Conservation (phyloP, 768 basidiomycete species). For the Suillus alpinus region DNA sequence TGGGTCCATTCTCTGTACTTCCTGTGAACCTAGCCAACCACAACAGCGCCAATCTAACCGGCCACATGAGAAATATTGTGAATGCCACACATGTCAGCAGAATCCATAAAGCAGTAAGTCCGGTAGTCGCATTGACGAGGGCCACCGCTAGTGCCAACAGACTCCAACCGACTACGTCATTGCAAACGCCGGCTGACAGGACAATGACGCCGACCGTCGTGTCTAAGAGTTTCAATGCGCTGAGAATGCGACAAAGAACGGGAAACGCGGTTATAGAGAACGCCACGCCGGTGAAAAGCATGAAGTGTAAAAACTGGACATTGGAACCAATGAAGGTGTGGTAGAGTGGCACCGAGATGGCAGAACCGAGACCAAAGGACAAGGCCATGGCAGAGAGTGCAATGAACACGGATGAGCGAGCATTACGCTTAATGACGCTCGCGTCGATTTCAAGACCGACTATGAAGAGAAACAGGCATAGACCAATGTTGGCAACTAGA, state of each 20-base stretch:
- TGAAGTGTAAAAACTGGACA: slow-evolving; percentile 79
- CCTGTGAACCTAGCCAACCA: slow-evolving; percentile 81
- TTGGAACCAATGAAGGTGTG: slow-evolving; percentile 59
- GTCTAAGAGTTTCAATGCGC: slow-evolving; percentile 86
- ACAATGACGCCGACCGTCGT: slow-evolving; percentile 93
- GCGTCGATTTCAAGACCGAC: slow-evolving; percentile 91
- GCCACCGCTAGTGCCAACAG: slow-evolving; percentile 89
- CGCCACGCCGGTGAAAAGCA: slow-evolving; percentile 92
- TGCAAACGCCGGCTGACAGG: slow-evolving; percentile 88
- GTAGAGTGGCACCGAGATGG: slow-evolving; percentile 71
- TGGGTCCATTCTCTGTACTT: slow-evolving; percentile 77
- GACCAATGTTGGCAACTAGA: slow-evolving; percentile 86
- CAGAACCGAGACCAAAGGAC: slow-evolving; percentile 87
- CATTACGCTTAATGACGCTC: slow-evolving; percentile 73
- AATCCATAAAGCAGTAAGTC: slow-evolving; percentile 83
- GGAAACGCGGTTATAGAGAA: slow-evolving; percentile 89
- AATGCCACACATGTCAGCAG: slow-evolving; percentile 79
- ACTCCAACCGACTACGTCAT: slow-evolving; percentile 87
- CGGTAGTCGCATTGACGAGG: slow-evolving; percentile 83
- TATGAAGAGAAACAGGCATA: slow-evolving; percentile 87
- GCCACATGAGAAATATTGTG: slow-evolving; percentile 73
- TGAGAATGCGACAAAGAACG: slow-evolving; percentile 85
- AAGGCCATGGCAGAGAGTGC: slow-evolving; percentile 79
- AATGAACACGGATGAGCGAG: slow-evolving; percentile 60
- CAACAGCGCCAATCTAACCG: slow-evolving; percentile 54